Percentiles rank a stretch among this genome's conserved stretches.
Conservation (phyloP, 768 basidiomycete species). For the Phylloporus scabripes region DNA sequence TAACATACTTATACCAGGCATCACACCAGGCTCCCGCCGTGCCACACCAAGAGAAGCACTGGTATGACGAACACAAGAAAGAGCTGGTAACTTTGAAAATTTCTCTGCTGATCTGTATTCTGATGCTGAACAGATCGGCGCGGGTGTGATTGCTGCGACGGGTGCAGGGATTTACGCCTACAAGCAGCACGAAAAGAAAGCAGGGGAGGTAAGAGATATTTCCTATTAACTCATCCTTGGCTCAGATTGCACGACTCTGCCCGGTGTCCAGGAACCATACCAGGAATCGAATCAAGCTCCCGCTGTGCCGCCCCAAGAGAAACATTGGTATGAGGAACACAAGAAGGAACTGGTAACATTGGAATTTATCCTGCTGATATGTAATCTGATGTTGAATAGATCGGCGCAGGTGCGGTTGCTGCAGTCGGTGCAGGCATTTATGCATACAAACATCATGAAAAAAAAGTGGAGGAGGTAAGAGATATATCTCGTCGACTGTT, state of each 20-base stretch:
- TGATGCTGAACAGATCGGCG: conserved; percentile 47
- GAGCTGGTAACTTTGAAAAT: conserved; percentile 40
- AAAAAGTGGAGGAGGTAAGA: conserved; percentile 44
- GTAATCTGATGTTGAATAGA: conserved; percentile 31
- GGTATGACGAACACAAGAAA: conserved; percentile 54
- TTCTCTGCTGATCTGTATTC: neutral
- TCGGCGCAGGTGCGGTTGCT: conserved; percentile 56
- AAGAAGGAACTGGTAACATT: conserved; percentile 52
- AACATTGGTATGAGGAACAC: conserved; percentile 49
- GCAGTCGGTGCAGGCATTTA: conserved; percentile 46
- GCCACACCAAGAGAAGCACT: conserved; percentile 49
- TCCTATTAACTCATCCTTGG: neutral
- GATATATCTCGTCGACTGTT: neutral
- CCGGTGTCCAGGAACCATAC: neutral
- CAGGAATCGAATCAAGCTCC: conserved; percentile 15
- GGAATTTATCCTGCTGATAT: neutral
- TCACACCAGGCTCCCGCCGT: too few relatives aligned
- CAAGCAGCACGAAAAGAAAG: conserved; percentile 49
- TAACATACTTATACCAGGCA: too few relatives aligned
- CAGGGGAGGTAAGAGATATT: conserved; percentile 41
- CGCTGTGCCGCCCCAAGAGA: conserved; percentile 27
- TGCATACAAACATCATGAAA: conserved; percentile 52
- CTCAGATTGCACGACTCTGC: neutral
- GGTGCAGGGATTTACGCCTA: conserved; percentile 48
- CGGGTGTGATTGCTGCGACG: conserved; percentile 45